Conservation (phyloP, 192 early-diverging fungal genomes). For the Backusella australiensis region DNA sequence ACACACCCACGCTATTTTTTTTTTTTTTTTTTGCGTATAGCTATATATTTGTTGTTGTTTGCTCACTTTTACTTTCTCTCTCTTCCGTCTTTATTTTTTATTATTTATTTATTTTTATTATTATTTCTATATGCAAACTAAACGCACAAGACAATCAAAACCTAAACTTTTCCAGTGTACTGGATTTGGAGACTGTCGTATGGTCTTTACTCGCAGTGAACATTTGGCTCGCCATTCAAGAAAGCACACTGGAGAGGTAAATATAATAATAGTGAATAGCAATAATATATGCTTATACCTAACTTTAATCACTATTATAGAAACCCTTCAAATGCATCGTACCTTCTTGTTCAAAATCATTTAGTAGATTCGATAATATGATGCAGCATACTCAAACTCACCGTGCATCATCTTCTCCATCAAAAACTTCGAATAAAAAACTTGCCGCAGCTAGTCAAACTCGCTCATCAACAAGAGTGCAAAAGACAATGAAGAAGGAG, state of each 20-base stretch:
- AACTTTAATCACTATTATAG: constrained; percentile 27
- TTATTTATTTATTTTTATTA: background rate
- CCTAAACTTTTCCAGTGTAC: constrained; percentile 49
- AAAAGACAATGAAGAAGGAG: background rate
- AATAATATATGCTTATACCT: background rate
- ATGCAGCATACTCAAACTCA: constrained; percentile 80
- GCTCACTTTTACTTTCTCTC: background rate
- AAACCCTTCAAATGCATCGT: constrained; percentile 75
- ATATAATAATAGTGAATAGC: background rate
- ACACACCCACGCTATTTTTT: background rate
- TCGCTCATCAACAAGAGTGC: background rate
- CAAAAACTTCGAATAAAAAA: background rate
- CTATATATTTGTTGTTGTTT: background rate
- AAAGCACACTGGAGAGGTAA: constrained; percentile 43
- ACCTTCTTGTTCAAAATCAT: constrained; percentile 60
- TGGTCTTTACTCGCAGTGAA: constrained; percentile 56
- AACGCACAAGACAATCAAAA: background rate
- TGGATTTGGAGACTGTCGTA: constrained; percentile 52
- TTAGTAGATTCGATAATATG: constrained; percentile 81
- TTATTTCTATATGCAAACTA: background rate
- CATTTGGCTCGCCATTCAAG: constrained; percentile 52
- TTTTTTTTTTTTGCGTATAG: background rate
- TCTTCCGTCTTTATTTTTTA: background rate
- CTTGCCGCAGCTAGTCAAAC: background rate
- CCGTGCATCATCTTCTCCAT: constrained; percentile 18